Percentiles rank a stretch among this genome's conserved stretches.
Evolutionary conservation across 2,329 filamentous ascomycete species (phyloP).

Genomic region (Aspergillus pseudotamarii): DNA sequence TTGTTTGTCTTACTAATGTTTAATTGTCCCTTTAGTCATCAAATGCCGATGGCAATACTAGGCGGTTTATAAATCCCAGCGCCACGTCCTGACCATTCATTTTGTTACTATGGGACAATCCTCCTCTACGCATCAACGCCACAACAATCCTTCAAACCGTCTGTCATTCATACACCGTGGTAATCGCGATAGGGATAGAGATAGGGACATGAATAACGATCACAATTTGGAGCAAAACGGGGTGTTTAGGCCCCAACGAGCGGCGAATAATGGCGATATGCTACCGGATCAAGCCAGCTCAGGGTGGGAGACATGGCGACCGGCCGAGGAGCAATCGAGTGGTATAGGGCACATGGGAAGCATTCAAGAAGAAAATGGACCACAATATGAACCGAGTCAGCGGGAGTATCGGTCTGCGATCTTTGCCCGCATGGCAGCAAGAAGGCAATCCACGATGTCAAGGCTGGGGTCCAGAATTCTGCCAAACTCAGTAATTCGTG

Average conservation of each 20-base stretch:
- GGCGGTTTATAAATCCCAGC: conserved; percentile 28
- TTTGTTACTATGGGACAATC: conserved; percentile 48
- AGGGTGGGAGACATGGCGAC: conserved; percentile 23
- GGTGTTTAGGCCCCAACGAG: conserved; percentile 22
- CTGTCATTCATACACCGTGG: conserved; percentile 25
- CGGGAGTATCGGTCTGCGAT: conserved; percentile 36
- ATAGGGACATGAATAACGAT: conserved; percentile 40
- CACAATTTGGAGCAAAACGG: conserved; percentile 31
- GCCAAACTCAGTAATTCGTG: conserved; percentile 50
- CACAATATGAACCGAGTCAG: conserved; percentile 35
- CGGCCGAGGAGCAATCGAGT: conserved; percentile 17
- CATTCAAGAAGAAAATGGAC: conserved; percentile 41
- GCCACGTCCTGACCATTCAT: conserved; percentile 21
- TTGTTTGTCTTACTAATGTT: conserved; percentile 24
- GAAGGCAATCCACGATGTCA: conserved; percentile 52
- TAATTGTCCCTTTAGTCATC: conserved; percentile 24
- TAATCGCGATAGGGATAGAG: conserved; percentile 35
- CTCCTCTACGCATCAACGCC: conserved; percentile 42
- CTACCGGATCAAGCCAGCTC: conserved; percentile 16
- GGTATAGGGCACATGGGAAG: conserved; percentile 31
- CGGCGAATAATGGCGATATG: conserved; percentile 17
- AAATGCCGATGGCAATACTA: conserved; percentile 33
- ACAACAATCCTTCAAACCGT: conserved; percentile 28
- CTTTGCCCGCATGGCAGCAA: conserved; percentile 39
- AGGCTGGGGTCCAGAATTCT: conserved; percentile 51